phyloP scores from a whole-genome alignment of 2,329 filamentous ascomycete species.

The Colletotrichum karsti region DNA sequence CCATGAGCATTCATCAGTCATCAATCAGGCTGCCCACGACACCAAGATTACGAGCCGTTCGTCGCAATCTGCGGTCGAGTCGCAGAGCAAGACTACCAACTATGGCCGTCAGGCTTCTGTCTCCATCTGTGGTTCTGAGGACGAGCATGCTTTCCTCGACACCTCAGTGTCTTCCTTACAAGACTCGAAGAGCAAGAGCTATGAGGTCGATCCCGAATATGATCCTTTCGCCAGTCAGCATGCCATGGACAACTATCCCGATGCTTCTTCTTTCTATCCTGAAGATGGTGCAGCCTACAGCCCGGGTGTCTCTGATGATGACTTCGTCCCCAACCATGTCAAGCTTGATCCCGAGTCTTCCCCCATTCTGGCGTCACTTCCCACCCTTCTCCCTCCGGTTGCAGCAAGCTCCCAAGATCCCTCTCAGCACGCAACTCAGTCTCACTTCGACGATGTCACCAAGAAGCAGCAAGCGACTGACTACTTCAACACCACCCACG shows the following conservation, averaged over 20 bases:
- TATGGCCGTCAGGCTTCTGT: not conserved
- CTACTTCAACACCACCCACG: not conserved
- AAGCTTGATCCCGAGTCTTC: slow-evolving; percentile 2
- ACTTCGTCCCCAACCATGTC: not conserved
- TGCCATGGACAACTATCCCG: not conserved
- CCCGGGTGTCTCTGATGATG: not conserved
- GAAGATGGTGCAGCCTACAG: slow-evolving; percentile 1
- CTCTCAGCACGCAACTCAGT: not conserved
- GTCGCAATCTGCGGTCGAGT: not conserved
- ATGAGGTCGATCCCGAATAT: not conserved
- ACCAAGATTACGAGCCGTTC: not conserved
- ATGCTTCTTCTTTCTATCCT: slow-evolving; percentile 24
- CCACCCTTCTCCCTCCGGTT: not conserved
- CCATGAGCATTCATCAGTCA: not conserved
- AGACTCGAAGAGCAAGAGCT: not conserved
- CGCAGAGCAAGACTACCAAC: not conserved
- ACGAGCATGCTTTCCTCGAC: slow-evolving; percentile 14
- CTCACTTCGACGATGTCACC: slow-evolving; percentile 22
- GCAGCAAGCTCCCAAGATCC: not conserved
- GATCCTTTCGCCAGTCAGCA: not conserved
- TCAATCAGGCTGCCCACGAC: not conserved
- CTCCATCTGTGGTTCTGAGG: not conserved
- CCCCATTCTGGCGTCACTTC: not conserved
- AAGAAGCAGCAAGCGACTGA: not conserved
- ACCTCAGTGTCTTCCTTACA: not conserved